Evolutionary conservation across 176 grass and related monocot genomes (phyloP), one percentile per base, ranked within the genome.

Genomic region (Aechmea fasciata): DNA sequence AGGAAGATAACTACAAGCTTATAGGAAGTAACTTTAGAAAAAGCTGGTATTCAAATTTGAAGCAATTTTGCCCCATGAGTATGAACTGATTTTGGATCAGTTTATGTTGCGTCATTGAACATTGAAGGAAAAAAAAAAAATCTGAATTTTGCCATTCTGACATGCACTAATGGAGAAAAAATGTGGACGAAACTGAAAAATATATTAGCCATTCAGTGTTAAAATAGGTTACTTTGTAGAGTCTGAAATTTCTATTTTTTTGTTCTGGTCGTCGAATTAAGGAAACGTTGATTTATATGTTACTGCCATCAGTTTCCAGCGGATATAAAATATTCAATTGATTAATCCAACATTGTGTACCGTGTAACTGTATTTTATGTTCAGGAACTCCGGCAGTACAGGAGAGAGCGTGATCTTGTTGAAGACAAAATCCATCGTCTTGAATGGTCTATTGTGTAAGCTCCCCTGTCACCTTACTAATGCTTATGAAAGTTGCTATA

Each of bases 361-460:
- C 20, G 7, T 9, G 1, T 41, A 8, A 41, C 33, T 20, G n/a
- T 20, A 19, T 57, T 70, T 57, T 71, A 48, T 70, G 69, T 50
- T 41, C 77, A 97, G 94, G 87, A 87, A 69, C 86, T 97, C 78
- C 85, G 84, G 64, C 84, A 80, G 64, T 83, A 87, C 71, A 93
- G 94, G 66, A 87, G 81, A 71, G 84, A 97, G 24, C 86, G 84
- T 48, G 89, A 97, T 81, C 79, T 85, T 75, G 68, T 93, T 80
- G 94, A 97, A 65, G 94, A 97, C 75, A 90, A 28, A 80, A 87
- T 97, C 74, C 86, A 97, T 88, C 81, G 73, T 81, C 82, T 97
- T 65, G 90, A 90, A 73, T 97, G 94, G 89, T 92, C 89, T 48
- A 84, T 92, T 59, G 79, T 85, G 94, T 97, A 87, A 85, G 88